These are phyloP conservation scores for Pseudopithomyces maydicus DNA, from an alignment of 2,329 filamentous ascomycete species.

Conservation along the genomic window DNA sequence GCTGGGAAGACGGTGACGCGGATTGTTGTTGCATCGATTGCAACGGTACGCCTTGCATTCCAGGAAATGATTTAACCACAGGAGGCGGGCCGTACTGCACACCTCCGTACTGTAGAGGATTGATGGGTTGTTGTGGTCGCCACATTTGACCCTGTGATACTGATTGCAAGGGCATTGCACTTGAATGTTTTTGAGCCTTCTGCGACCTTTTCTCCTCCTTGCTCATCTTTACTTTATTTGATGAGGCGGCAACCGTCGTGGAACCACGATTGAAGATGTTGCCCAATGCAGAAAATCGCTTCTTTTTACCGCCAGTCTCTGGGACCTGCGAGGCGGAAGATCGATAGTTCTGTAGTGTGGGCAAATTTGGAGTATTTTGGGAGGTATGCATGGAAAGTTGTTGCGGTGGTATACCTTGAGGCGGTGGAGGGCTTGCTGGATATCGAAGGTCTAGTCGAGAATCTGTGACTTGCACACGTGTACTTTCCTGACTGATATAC, in stretches of 20 bases:
- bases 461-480: slow-evolving; percentile 32
- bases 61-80: slow-evolving; percentile 19
- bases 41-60: slow-evolving; percentile 21
- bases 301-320: slow-evolving; percentile 45
- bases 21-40: slow-evolving; percentile 16
- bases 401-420: slow-evolving; percentile 30
- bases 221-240: slow-evolving; percentile 40
- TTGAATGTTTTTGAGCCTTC: slow-evolving; percentile 34
- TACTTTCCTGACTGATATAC: slow-evolving; percentile 36
- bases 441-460: slow-evolving; percentile 35
- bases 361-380: slow-evolving; percentile 10
- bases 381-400: slow-evolving; percentile 13
- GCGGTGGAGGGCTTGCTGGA: slow-evolving; percentile 24
- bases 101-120: slow-evolving; percentile 21
- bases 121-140: slow-evolving; percentile 21
- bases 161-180: slow-evolving; percentile 19
- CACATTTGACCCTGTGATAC: slow-evolving; percentile 18
- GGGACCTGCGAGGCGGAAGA: slow-evolving; percentile 19
- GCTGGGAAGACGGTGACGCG: background rate
- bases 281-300: slow-evolving; percentile 52
- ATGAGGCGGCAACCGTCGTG: slow-evolving; percentile 29
- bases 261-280: slow-evolving; percentile 50
- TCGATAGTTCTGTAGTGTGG: slow-evolving; percentile 19
- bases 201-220: slow-evolving; percentile 45
- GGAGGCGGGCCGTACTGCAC: slow-evolving; percentile 21